Base-by-base conservation (phyloP, 371 early-diverging fungal genomes). In the Mucor piriformis region DNA sequence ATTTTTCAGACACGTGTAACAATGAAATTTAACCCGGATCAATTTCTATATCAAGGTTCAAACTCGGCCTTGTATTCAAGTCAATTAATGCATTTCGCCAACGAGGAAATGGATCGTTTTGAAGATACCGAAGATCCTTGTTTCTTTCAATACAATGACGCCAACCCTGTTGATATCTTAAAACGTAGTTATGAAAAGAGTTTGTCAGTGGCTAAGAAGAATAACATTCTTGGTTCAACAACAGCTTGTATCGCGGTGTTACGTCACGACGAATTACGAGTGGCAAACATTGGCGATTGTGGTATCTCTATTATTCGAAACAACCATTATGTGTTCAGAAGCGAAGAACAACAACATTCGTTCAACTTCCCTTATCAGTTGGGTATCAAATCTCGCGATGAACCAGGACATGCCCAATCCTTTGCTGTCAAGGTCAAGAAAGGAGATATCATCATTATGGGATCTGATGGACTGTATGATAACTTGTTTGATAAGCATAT, bases 271-370 rank as follows among this genome's bases (percentile, higher is more conserved):
- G 95, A 95, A 72, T 76, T 98, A 27, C 84, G 95, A 1, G 87
- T 98, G 37, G 92, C 95, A 13, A 95, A 95, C 58, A 79, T 98
- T 42, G 98, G 98, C 25, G 98, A 98, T 70, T 94, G 95, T 63
- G 95, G 95, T 0, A 78, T 97, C 40, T 82, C 89, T 32, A 80
- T 98, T 7, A 89, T 97, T 53, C 90, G 98, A 16, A 83, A 88
- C 54, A 88, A 89, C 51, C 88, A 91, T 54, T 84, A 92, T 66
- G 80, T 95, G 7, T 97, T 96, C 69, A 87, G 95, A 33, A 95
- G 90, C 27, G 96, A 96, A 70, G 92, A 91, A 64, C 92, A 91
- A 56, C 93, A 93, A 60, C 92, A 91, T 69, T 84, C 89, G 20
- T 92, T 92, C 66, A 92, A 92, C 59, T 91, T 82, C 55, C 93